phyloP scores from a whole-genome alignment of 163 green algal species.

The Chlamydomonas reinhardtii region DNA sequence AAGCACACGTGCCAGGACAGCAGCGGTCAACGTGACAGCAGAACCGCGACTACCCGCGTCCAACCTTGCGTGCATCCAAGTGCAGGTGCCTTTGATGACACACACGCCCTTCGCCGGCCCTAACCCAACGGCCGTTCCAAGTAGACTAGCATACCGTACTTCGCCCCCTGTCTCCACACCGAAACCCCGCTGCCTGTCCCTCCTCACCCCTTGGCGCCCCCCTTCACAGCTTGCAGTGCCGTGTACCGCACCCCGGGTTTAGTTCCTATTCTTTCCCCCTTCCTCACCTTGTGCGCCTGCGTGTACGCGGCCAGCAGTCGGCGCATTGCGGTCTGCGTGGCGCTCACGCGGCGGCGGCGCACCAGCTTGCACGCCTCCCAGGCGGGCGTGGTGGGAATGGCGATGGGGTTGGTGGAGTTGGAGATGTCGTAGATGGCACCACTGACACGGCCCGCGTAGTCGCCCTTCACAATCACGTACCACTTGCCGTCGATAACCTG shows the following conservation, averaged over 20 bases:
- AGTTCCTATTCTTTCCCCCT: too few relatives aligned
- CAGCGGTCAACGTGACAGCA: too few relatives aligned
- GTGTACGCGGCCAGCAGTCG: conserved; percentile 44
- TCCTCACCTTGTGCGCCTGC: conserved; percentile 37
- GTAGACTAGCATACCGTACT: too few relatives aligned
- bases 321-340: conserved; percentile 30
- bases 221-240: too few relatives aligned
- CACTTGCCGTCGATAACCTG: conserved; percentile 55
- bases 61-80: too few relatives aligned
- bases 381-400: conserved; percentile 52
- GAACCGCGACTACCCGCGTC: too few relatives aligned
- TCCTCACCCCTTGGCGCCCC: neutral
- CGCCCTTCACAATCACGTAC: conserved; percentile 79
- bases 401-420: conserved; percentile 58
- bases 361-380: conserved; percentile 50
- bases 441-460: conserved; percentile 76
- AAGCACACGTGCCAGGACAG: too few relatives aligned
- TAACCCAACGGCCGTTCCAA: too few relatives aligned
- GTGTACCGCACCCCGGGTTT: too few relatives aligned
- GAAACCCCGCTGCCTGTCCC: neutral
- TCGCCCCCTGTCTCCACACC: too few relatives aligned
- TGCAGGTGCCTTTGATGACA: too few relatives aligned
- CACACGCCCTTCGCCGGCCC: too few relatives aligned
- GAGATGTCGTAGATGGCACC: conserved; percentile 75
- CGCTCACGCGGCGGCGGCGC: conserved; percentile 1